These are phyloP conservation scores for Aspergillus conjunctus DNA, from an alignment of 495 filamentous ascomycete species.

Conservation along the genomic window DNA sequence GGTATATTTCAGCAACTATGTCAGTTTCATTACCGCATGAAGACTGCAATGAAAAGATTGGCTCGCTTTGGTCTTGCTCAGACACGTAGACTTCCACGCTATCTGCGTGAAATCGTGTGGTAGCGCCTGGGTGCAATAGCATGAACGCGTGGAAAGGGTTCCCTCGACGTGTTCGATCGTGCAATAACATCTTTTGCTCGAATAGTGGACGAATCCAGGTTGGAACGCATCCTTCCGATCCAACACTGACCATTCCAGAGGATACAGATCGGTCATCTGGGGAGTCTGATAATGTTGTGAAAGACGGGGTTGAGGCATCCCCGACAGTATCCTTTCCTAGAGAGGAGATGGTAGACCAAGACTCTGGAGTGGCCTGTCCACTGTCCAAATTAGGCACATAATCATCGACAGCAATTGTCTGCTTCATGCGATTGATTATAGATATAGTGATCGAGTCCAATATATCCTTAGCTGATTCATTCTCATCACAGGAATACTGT, in stretches of 20 bases:
- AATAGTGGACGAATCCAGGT: conserved; percentile 22
- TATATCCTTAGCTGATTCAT: conserved; percentile 36
- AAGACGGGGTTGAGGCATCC: conserved; percentile 13
- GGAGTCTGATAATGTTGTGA: conserved; percentile 20
- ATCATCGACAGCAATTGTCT: conserved; percentile 6
- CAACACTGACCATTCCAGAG: not conserved
- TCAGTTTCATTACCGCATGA: conserved; percentile 17
- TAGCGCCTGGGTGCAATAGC: not conserved
- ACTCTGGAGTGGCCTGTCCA: conserved; percentile 16
- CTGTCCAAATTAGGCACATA: conserved; percentile 5
- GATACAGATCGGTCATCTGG: conserved; percentile 15
- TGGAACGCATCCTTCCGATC: not conserved
- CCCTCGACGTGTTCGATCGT: conserved; percentile 6
- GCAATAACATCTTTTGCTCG: conserved; percentile 14
- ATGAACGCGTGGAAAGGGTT: conserved; percentile 24
- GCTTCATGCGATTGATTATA: conserved; percentile 20
- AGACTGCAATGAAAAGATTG: conserved; percentile 5
- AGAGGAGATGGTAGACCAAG: conserved; percentile 22
- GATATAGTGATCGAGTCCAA: conserved; percentile 30
- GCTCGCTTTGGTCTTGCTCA: not conserved
- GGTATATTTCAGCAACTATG: conserved; percentile 14
- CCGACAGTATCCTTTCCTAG: conserved; percentile 10
- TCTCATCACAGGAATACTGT: conserved; percentile 28
- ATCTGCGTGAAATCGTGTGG: conserved; percentile 11
- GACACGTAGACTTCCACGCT: conserved; percentile 11